Evolutionary conservation across 129 eudicot species (phyloP).

Genomic region (Chrysanthemum seticuspe): DNA sequence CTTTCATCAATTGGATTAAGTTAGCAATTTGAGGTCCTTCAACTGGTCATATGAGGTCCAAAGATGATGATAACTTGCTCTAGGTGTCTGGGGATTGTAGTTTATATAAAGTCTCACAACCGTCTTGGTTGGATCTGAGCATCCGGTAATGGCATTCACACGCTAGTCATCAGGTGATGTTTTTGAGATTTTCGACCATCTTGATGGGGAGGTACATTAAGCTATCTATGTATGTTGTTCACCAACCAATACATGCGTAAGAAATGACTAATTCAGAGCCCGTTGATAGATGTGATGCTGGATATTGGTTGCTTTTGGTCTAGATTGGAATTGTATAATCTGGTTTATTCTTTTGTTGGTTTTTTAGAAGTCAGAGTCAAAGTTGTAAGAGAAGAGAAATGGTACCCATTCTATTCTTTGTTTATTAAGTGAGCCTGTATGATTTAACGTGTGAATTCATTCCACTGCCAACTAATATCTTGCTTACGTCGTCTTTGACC

Average conservation of each 20-base stretch:
- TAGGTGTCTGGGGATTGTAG: background rate
- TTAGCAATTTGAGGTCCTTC: conserved; percentile 9
- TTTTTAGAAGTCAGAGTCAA: conserved; percentile 6
- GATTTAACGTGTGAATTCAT: background rate
- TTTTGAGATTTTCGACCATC: conserved; percentile 5
- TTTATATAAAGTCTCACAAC: conserved; percentile 12
- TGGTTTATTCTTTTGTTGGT: conserved; percentile 26
- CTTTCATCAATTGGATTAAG: background rate
- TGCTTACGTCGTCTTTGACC: too few species aligned
- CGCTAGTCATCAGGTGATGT: conserved; percentile 10
- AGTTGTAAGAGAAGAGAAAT: conserved; percentile 22
- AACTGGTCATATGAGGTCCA: conserved; percentile 21
- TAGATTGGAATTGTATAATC: conserved; percentile 25
- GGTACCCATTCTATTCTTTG: conserved; percentile 23
- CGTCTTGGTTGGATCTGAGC: conserved; percentile 27
- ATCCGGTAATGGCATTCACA: background rate
- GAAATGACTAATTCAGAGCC: background rate
- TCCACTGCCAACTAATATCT: background rate
- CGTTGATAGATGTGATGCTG: background rate
- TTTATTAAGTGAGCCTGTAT: conserved; percentile 19
- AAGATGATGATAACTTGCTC: background rate
- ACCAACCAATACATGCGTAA: conserved; percentile 20
- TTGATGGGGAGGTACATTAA: conserved; percentile 14
- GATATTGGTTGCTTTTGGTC: conserved; percentile 12
- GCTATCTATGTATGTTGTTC: conserved; percentile 9